Conservation (phyloP, 768 basidiomycete genomes). For the Fistulinella prunicolor region DNA sequence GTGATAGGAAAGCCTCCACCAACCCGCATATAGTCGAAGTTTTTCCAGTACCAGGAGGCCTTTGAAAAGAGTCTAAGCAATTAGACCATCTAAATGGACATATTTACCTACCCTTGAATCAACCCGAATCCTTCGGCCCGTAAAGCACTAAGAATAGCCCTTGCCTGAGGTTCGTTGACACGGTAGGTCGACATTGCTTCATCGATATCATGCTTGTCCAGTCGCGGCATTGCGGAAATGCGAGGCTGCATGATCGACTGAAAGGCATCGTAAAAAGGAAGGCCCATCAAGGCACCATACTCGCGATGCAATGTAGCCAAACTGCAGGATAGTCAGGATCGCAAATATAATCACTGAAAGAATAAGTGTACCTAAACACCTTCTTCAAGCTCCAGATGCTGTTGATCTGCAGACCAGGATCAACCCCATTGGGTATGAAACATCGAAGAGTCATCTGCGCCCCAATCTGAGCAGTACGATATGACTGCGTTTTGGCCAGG, state of each 20-base stretch:
- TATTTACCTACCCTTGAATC: conserved; percentile 82
- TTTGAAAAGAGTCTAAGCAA: conserved; percentile 29
- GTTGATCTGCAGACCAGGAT: conserved; percentile 61
- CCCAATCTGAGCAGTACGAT: conserved; percentile 40
- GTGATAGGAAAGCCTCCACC: conserved; percentile 77
- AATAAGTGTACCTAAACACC: conserved; percentile 63
- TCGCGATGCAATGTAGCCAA: conserved; percentile 90
- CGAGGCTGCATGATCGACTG: conserved; percentile 67
- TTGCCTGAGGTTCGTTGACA: conserved; percentile 93
- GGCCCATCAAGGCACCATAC: conserved; percentile 79
- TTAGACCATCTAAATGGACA: neutral
- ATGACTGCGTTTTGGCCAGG: conserved; percentile 70
- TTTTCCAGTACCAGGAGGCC: conserved; percentile 98
- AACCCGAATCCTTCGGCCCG: conserved; percentile 75
- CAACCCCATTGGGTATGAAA: conserved; percentile 38
- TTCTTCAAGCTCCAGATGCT: conserved; percentile 75
- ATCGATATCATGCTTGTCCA: conserved; percentile 52
- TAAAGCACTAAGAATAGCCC: conserved; percentile 77
- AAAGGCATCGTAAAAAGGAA: conserved; percentile 80
- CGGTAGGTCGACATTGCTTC: conserved; percentile 65
- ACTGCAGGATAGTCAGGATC: conserved; percentile 41
- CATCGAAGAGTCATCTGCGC: conserved; percentile 62
- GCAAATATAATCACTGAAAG: neutral
- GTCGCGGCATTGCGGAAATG: conserved; percentile 45
- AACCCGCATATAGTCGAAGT: conserved; percentile 96